Percentiles rank a stretch among this genome's conserved stretches.
Conservation (phyloP, 257 asterid genomes). For the Nicotiana tabacum region DNA sequence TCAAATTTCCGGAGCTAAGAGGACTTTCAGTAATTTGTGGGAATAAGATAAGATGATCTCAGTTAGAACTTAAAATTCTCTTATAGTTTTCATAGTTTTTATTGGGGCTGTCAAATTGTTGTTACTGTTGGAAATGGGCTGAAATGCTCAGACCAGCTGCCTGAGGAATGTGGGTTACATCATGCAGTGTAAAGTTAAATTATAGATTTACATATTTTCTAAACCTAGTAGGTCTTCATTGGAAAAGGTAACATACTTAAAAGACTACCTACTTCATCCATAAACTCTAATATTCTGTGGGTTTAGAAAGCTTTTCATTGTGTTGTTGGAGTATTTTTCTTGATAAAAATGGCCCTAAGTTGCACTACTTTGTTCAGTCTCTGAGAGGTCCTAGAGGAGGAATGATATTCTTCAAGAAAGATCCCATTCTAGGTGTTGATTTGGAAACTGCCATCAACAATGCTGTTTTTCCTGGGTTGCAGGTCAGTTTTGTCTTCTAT, state of each 20-base stretch:
- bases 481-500: conserved; percentile 40
- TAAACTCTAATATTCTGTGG: not conserved
- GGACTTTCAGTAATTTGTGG: not conserved
- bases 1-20: not conserved
- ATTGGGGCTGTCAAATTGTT: not conserved
- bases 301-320: no score
- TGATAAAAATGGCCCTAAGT: not conserved
- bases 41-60: no score
- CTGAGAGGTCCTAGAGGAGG: conserved; percentile 98
- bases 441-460: conserved; percentile 82
- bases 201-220: no score
- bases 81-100: no score
- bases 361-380: conserved; percentile 41
- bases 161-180: not conserved
- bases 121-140: not conserved
- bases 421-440: conserved; percentile 74
- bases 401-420: conserved; percentile 94
- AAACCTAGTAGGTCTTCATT: not conserved
- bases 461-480: conserved; percentile 91
- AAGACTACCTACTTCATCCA: not conserved
- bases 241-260: not conserved
- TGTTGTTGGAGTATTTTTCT: not conserved
- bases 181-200: not conserved
- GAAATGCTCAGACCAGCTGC: not conserved
- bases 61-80: no score